Base-by-base conservation (phyloP, 371 early-diverging fungal species). In the Chytridium lagenaria region DNA sequence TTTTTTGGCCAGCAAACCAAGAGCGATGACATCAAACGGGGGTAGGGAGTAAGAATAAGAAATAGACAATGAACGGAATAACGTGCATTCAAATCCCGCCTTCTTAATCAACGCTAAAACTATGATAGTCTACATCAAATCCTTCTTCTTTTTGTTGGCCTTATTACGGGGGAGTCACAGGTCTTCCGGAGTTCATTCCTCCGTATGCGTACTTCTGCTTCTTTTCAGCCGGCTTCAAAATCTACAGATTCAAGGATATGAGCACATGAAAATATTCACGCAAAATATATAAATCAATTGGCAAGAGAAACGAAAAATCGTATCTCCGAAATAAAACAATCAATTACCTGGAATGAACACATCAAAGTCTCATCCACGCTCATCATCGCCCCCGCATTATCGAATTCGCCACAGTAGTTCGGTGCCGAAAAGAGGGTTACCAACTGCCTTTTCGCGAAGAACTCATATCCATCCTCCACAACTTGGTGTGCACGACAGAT, bases 321-420 rank as follows among this genome's bases (percentile, higher is more conserved):
- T 44, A 44, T 19, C 19, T 7, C 19, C 19, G 44, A 44, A 70
- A 50, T 23, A 7, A 31, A 57, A n/a, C 39, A 63, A 64, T 22
- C 16, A 16, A 59, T 26, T 70, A 84, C 83, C 72, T 84, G 83
- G 78, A 84, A 84, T 16, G 83, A 82, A 71, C 83, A 84, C 84
- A 96, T 90, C 71, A 99, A 87, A 37, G 95, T 91, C 78, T 96
- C 94, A 81, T 96, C 96, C 36, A 99, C 97, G 73, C 92, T 93
- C 98, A 99, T 96, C 89, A 99, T 96, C 2, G 97, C 98, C 16
- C 96, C 99, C 1, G 96, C 92, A 81, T 96, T 97, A 75, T 94
- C 96, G 76, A 95, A 96, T 85, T 94, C 95, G 63, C 95, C 96
- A 81, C 96, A 96, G 80, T 96, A 97, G 81, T 97, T 97, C 59